Base-by-base conservation (phyloP, 257 asterid genomes). In the Leonotis leonurus region DNA sequence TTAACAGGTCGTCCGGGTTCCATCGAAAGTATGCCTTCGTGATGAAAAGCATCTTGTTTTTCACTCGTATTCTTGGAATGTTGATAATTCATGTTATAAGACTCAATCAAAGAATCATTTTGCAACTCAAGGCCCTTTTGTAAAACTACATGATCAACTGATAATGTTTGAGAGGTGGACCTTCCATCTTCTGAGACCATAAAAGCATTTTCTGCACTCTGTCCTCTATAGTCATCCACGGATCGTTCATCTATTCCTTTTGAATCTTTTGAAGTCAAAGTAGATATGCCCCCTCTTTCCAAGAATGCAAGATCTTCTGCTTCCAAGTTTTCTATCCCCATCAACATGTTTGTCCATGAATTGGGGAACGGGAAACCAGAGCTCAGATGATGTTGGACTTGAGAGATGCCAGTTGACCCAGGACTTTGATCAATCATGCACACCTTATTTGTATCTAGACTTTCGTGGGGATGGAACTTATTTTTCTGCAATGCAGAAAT, bases 281-380 rank as follows among this genome's bases (percentile, higher is more conserved):
- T 72, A 52, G 81, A 75, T 46, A 56, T 33, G 75, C 72, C 60
- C 33, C 71, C 74, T 45, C 72, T 72, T 75, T 71, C 85, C 22
- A 71, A 72, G 39, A 54, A 46, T 49, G 63, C 72, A 40, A 64
- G 68, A 67, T 22, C 33, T 54, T 57, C 77, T 64, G 67, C 60
- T 76, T 77, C 90, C 75, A 67, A 74, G 67, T 54, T 75, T 72
- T 73, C 75, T 65, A 56, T 77, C 49, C 74, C 75, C 67, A 71
- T 32, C 48, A 67, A 55, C 81, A 55, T 71, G 75, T 65, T 72
- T 71, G 73, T 44, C 77, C 78, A 64, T 59, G 68, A 68, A 75
- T 57, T 67, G 24, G 67, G 32, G 27, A 81, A 71, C 7, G 75
- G 62, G 35, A 54, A 56, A 64, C 11, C 62, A 25, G 87, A 55